Evolutionary conservation across 106 monocot genomes (phyloP).

Genomic region (Phalaenopsis equestris): DNA sequence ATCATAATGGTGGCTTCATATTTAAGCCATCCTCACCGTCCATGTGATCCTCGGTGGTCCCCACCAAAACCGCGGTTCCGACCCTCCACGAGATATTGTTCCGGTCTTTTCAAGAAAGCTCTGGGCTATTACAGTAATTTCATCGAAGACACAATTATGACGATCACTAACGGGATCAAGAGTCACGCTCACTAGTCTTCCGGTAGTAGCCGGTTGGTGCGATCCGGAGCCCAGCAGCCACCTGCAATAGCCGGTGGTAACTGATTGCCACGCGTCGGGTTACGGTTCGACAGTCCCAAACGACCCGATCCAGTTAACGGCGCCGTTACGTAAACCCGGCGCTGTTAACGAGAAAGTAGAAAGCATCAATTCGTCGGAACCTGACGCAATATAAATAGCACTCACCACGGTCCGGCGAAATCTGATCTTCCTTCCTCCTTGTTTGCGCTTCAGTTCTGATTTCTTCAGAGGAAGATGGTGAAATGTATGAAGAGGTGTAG

Average conservation of each 20-base stretch:
- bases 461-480: background rate
- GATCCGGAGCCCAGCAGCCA: background rate
- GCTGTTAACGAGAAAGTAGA: conserved; percentile 17
- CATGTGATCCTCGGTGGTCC: conserved; percentile 1
- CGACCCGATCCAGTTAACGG: conserved; percentile 16
- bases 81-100: background rate
- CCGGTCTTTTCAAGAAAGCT: background rate
- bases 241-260: background rate
- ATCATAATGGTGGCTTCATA: conserved; percentile 4
- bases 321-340: conserved; percentile 5
- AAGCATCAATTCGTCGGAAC: background rate
- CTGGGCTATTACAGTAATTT: background rate
- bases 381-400: background rate
- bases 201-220: background rate
- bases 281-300: conserved; percentile 1
- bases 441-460: background rate
- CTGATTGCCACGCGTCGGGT: conserved; percentile 2
- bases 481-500: conserved; percentile 12
- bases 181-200: background rate
- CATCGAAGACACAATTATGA: background rate
- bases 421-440: background rate
- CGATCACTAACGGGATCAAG: background rate
- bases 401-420: background rate
- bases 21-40: background rate
- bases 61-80: background rate